These are phyloP conservation scores for Hanseniaspora taiwanica DNA, from an alignment of 805 yeast species.

Conservation along the genomic window DNA sequence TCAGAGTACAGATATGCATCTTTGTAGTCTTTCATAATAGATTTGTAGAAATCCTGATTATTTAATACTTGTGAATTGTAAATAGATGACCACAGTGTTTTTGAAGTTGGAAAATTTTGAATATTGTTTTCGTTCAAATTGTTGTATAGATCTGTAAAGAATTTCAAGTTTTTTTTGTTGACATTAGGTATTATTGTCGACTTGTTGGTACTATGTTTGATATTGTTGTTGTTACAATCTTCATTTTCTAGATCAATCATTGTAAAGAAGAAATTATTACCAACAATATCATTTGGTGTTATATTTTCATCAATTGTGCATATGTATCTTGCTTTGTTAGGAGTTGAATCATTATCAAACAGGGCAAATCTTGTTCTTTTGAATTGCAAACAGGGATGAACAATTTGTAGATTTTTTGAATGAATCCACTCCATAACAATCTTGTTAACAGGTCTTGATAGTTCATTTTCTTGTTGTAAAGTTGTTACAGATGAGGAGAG, in stretches of 20 bases:
- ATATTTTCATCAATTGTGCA: slow-evolving; percentile 18
- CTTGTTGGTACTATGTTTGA: neutral
- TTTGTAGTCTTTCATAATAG: neutral
- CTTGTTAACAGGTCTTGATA: slow-evolving; percentile 11
- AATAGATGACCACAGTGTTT: neutral
- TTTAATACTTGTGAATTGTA: neutral
- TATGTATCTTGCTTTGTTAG: slow-evolving; percentile 8
- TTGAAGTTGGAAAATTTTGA: neutral
- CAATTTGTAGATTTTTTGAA: slow-evolving; percentile 10
- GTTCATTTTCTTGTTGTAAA: neutral
- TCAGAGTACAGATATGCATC: neutral
- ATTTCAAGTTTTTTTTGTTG: neutral
- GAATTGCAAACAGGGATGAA: slow-evolving; percentile 9
- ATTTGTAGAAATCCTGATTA: neutral
- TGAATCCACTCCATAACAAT: slow-evolving; percentile 18
- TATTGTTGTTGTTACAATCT: neutral
- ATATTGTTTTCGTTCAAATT: neutral
- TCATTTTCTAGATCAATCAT: neutral
- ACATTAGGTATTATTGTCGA: neutral
- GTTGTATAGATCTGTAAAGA: neutral
- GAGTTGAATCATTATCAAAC: slow-evolving; percentile 7
- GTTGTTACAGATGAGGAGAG: neutral
- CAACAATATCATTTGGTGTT: slow-evolving; percentile 5
- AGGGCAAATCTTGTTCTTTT: slow-evolving; percentile 17
- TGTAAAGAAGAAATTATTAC: neutral